Evolutionary conservation across 129 eudicot genomes (phyloP), one percentile per base, ranked within the genome.

Genomic region (Kitagawia praeruptora): DNA sequence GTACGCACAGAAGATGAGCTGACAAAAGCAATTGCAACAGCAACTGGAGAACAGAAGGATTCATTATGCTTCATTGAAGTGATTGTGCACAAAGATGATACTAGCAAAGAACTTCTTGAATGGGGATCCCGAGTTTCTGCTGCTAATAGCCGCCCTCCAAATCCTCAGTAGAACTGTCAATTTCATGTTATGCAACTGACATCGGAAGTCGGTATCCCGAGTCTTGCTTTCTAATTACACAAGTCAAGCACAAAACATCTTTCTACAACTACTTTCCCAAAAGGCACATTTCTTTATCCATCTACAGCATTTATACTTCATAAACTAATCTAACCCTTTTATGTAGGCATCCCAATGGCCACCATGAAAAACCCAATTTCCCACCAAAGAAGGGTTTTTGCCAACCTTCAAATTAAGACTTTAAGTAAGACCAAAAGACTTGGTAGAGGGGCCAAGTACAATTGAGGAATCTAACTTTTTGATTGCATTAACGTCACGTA

Each of bases 401-500:
- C 71, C 72, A 44, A 42, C 58, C 51, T 74, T 42, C 14, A 13
- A 42, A 23, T 31, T 31, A 42, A 2, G 48, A 74, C 48, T 74
- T 44, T 23, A 45, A n/a, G n/a, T n/a, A n/a, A 41, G 23, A 74
- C n/a, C 61, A 3, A 2, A 69, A 47, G 76, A 70, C 9, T 14
- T 75, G 66, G 70, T 21, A 0, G 75, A 77, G 58, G 39, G 70
- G 46, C 15, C 53, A 80, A 80, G 80, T 15, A 79, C 72, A 80
- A 44, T 31, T 31, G 34, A 31, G 34, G 79, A 75, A 82, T 80
- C 83, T 75, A 76, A 80, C 75, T 31, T 31, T 82, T 70, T 19
- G 42, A 85, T 80, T 77, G 80, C 80, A 82, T 81, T 70, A 40
- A 72, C 79, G 81, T 27, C 63, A 13, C 28, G 80, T 28, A n/a